These are phyloP conservation scores for Pleurostoma richardsiae DNA, from an alignment of 2,329 filamentous ascomycete genomes.

Conservation along the genomic window DNA sequence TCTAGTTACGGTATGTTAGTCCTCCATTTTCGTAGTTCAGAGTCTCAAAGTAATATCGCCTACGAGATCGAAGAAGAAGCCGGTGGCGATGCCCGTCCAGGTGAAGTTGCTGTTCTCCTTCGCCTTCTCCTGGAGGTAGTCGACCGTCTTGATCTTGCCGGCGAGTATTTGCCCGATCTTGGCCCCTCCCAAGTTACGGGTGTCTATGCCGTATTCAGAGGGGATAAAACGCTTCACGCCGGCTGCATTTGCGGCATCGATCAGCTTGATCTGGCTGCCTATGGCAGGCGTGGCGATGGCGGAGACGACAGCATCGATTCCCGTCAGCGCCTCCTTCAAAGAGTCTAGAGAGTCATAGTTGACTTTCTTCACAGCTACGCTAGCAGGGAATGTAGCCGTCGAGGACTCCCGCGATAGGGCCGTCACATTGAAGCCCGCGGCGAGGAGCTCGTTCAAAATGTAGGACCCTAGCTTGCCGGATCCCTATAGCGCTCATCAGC, in stretches of 20 bases:
- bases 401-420: constrained; percentile 43
- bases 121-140: constrained; percentile 46
- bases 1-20: constrained; percentile 22
- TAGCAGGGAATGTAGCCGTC: constrained; percentile 21
- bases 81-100: constrained; percentile 56
- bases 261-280: constrained; percentile 38
- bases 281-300: constrained; percentile 37
- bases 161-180: constrained; percentile 19
- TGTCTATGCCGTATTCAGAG: constrained; percentile 42
- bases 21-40: neutral
- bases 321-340: constrained; percentile 39
- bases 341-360: constrained; percentile 37
- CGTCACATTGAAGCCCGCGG: constrained; percentile 40
- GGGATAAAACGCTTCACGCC: constrained; percentile 55
- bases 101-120: constrained; percentile 40
- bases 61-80: constrained; percentile 59
- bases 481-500: constrained; percentile 15
- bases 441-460: constrained; percentile 22
- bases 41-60: constrained; percentile 3
- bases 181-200: constrained; percentile 15
- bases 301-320: constrained; percentile 52
- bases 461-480: constrained; percentile 23
- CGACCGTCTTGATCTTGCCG: constrained; percentile 26
- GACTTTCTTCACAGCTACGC: constrained; percentile 36
- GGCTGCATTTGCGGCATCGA: constrained; percentile 50